Percentiles rank a stretch among this genome's conserved stretches.
phyloP scores from a whole-genome alignment of 352 stramenopile genomes.

The Halophytophthora polymorphica region DNA sequence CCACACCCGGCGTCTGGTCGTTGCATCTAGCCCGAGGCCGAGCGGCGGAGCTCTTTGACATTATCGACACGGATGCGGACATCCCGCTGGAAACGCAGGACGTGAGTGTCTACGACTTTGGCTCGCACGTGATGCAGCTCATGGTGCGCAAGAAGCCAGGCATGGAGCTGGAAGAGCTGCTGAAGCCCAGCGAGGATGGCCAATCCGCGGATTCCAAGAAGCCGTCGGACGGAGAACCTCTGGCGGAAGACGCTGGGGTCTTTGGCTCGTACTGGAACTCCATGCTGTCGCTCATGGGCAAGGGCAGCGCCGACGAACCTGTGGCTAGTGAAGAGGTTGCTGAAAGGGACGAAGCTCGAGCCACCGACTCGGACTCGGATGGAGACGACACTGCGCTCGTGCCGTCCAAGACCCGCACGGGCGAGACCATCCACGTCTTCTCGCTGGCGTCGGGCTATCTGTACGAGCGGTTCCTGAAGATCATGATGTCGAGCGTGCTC shows the following conservation, averaged over 20 bases:
- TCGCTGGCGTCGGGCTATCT: slow-evolving; percentile 96
- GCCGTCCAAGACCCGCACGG: slow-evolving; percentile 35
- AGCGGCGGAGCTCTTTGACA: slow-evolving; percentile 73
- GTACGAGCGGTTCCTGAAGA: slow-evolving; percentile 99
- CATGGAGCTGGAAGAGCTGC: slow-evolving; percentile 74
- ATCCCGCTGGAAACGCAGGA: slow-evolving; percentile 31
- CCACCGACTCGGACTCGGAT: slow-evolving; percentile 2
- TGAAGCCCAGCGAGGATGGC: slow-evolving; percentile 31
- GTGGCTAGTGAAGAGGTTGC: slow-evolving; percentile 8
- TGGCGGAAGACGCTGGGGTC: slow-evolving; percentile 44
- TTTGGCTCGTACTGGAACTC: slow-evolving; percentile 72
- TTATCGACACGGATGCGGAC: slow-evolving; percentile 54
- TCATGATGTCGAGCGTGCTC: slow-evolving; percentile 99
- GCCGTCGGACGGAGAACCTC: slow-evolving; percentile 27
- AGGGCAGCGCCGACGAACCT: slow-evolving; percentile 21
- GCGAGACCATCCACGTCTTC: slow-evolving; percentile 98
- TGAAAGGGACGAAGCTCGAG: slow-evolving; percentile 8
- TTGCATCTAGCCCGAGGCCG: slow-evolving; percentile 87
- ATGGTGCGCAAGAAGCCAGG: slow-evolving; percentile 90
- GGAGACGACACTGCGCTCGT: slow-evolving; percentile 14
- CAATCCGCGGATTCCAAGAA: slow-evolving; percentile 6
- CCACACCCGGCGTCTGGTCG: slow-evolving; percentile 93
- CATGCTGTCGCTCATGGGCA: slow-evolving; percentile 68
- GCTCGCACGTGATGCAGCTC: slow-evolving; percentile 82
- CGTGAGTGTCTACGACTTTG: slow-evolving; percentile 85